Evolutionary conservation across 163 green algal genomes (phyloP), one percentile per base, ranked within the genome.

Genomic region (Chlorella variabilis): DNA sequence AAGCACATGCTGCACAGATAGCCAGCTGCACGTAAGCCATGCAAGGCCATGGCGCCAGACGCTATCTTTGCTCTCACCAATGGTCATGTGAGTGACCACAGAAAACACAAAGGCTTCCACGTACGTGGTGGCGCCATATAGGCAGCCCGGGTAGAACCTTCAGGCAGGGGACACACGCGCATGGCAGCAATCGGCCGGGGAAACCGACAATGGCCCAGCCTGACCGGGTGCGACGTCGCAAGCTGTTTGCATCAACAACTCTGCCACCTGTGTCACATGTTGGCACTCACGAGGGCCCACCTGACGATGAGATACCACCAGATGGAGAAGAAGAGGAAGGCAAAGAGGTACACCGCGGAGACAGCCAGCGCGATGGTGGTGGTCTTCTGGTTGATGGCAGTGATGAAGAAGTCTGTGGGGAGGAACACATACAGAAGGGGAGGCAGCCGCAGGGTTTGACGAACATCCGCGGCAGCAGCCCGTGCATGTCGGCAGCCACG

Each of bases 81-180:
- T 98, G 17, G 94, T 98, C 78, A 95, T 90, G 77, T 96, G 91
- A 13, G 92, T 97, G 77, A 94, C 91, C 7, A 95, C 90, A 33
- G 49, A 87, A 87, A 96, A 97, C 48, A 93, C 85, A 63, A 97
- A 92, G 18, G 91, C 86, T 17, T 92, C 92, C 25, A 91, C 78
- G 41, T 94, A 94, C 13, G 84, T 86, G 34, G 89, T 67, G 31
- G 94, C 91, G 34, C 91, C 90, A 49, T 89, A 86, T 56, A 95
- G 89, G 87, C 93, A 97, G n/a, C 38, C 83, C 27, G 71, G 41
- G 65, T 90, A 85, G 18, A 86, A 87, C 49, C 89, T 91, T 83
- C 45, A 67, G 36, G 31, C 0, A 29, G 11, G 2, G 41, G 67
- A 33, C 31, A 9, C 29, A 51, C 34, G 2, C 3, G 63, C 11